These are phyloP conservation scores for Babesia gibsoni DNA, from an alignment of 169 alveolate genomes.

Conservation along the genomic window DNA sequence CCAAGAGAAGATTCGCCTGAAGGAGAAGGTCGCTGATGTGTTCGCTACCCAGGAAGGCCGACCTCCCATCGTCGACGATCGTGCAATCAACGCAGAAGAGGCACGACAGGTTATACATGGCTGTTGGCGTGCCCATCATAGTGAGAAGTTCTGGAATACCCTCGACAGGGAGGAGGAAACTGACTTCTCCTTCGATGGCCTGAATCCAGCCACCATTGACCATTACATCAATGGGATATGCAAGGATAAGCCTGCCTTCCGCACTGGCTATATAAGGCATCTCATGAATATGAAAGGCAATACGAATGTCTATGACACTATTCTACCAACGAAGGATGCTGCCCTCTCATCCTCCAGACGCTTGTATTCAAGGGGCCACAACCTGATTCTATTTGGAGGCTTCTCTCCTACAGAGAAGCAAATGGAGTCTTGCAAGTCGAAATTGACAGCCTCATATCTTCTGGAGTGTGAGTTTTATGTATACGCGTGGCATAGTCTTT, in stretches of 20 bases:
- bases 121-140: conserved; percentile 32
- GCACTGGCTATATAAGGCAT: not conserved
- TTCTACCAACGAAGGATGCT: too few species aligned
- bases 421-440: not conserved
- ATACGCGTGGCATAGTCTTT: not conserved
- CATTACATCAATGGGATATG: conserved; percentile 1
- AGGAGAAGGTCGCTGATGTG: not conserved
- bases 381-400: conserved; percentile 9
- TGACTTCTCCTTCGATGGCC: not conserved
- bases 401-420: conserved; percentile 10
- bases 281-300: not conserved
- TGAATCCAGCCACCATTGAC: conserved; percentile 18
- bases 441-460: not conserved
- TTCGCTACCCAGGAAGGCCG: not conserved
- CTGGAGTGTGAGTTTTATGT: not conserved
- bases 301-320: too few species aligned
- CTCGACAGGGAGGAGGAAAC: conserved; percentile 10
- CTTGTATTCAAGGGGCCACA: not conserved
- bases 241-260: not conserved
- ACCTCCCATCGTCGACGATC: conserved; percentile 10
- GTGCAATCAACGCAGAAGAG: conserved; percentile 27
- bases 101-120: conserved; percentile 48
- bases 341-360: too few species aligned
- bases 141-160: conserved; percentile 50
- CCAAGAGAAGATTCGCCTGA: not conserved